Base-by-base conservation (phyloP, 192 early-diverging fungal species). In the Entrophospora sp. region DNA sequence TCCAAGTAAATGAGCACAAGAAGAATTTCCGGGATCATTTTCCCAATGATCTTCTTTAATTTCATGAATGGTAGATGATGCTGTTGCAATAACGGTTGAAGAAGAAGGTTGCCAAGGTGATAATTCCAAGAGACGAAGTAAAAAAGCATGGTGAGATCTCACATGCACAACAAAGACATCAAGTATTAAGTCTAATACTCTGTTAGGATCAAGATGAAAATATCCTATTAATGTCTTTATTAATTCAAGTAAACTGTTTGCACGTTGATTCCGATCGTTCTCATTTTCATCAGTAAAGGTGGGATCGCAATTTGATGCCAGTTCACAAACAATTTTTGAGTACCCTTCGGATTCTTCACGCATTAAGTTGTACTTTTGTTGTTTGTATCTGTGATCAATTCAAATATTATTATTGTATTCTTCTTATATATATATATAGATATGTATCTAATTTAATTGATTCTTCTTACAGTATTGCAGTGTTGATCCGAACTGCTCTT, bases 311-410 rank as follows among this genome's bases (percentile, higher is more conserved):
- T 46, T 59, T 1, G 64, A 61, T 30, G 80, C 56, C 3, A 94
- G 45, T 43, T 85, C 81, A 6, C 76, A 77, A 14, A 92, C 71
- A 20, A 92, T 72, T 55, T 88, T 89, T 4, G 91, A 79, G 68
- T 86, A 94, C 1, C 92, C 92, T 59, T 90, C 89, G 28, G 75
- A 77, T 68, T 92, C 88, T 74, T 94, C 92, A 25, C 88, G 79
- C 40, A 89, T 48, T 4, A 94, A 70, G 57, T 94, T 94, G 79
- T 81, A 92, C 65, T 91, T 92, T 59, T 86, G 79, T 66, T 94
- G 92, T 49, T 85, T 85, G 68, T 91, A 92, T 12, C 81, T 82
- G 14, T 40, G 38, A 6, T 9, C 38, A 9, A 14, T 40, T 40
- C 38, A 40, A 40, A 40, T 6, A 14, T 9, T 40, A 14, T 40